Evolutionary conservation across 192 early-diverging fungal genomes (phyloP), one percentile per base, ranked within the genome.

Genomic region (Helicostylum pulchrum): DNA sequence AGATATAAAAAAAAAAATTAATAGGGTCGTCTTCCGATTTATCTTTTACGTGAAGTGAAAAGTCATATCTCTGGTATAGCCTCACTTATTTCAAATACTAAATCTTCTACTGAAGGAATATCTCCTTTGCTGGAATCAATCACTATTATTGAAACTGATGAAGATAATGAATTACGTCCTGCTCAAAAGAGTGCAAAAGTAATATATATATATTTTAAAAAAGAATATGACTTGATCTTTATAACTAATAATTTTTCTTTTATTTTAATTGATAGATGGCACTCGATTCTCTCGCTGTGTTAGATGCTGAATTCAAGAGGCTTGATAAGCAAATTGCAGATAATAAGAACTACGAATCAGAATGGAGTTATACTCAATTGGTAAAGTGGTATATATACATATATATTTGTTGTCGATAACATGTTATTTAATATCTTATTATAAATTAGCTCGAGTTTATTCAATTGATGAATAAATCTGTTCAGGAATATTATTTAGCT

Each of bases 101-200:
- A 39, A 36, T 59, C 61, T 39, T 43, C 61, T 14, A 59, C 19
- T 11, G 61, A 54, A 26, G 68, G 61, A 0, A 48, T 77, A 31
- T 45, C 70, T 14, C 72, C 68, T 3, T 57, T 77, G n/a, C 31
- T 77, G 2, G 72, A 77, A 43, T 66, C 71, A 7, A 68, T 77
- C 49, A 45, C 46, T 21, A 73, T 71, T 23, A 51, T 74, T 20
- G 72, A 77, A 63, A 57, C 62, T 4, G 72, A 77, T 12, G 68
- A 49, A 43, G 65, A 74, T 23, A 70, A 77, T 57, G 65, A 65
- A 53, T 26, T 69, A 10, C 65, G 70, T 14, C 55, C 62, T 26
- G 65, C 64, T 15, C 67, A 70, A 36, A 55, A 59, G 17, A 77
- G 57, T 51, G 76, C 72, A 4, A 77, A 77, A 60, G 65, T 76